Conservation (phyloP, 208 protist genomes). For the Leishmania tropica region DNA sequence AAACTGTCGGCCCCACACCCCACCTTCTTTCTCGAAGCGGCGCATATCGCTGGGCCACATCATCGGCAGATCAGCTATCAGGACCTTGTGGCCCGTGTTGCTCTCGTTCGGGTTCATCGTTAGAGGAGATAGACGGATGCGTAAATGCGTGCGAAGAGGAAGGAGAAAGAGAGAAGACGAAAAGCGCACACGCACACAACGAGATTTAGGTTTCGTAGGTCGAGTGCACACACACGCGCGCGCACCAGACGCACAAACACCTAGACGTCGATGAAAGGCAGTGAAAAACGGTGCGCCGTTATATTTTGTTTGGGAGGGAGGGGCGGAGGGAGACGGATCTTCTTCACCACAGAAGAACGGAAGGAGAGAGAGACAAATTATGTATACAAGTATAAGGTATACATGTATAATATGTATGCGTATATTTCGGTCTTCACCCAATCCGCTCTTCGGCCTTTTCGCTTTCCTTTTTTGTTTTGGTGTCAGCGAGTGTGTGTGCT, state of each 20-base stretch:
- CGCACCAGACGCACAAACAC: neutral
- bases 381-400: constrained; percentile 4
- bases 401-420: constrained; percentile 8
- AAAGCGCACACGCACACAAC: too few relatives aligned
- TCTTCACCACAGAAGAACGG: neutral
- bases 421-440: neutral
- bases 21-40: constrained; percentile 85
- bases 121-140: neutral
- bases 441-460: neutral
- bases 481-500: neutral
- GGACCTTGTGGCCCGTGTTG: constrained; percentile 46
- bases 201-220: neutral
- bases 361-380: neutral
- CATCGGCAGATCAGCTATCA: constrained; percentile 87
- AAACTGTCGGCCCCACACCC: constrained; percentile 83
- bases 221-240: neutral
- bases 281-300: neutral
- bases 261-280: neutral
- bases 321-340: too few relatives aligned
- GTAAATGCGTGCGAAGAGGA: too few relatives aligned
- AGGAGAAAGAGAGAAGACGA: neutral
- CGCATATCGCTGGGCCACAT: constrained; percentile 86
- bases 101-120: constrained; percentile 38
- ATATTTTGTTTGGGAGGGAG: neutral
- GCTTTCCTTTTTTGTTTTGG: neutral